Conservation (phyloP, 2,329 filamentous ascomycete genomes). For the Tympanopsis confertula region DNA sequence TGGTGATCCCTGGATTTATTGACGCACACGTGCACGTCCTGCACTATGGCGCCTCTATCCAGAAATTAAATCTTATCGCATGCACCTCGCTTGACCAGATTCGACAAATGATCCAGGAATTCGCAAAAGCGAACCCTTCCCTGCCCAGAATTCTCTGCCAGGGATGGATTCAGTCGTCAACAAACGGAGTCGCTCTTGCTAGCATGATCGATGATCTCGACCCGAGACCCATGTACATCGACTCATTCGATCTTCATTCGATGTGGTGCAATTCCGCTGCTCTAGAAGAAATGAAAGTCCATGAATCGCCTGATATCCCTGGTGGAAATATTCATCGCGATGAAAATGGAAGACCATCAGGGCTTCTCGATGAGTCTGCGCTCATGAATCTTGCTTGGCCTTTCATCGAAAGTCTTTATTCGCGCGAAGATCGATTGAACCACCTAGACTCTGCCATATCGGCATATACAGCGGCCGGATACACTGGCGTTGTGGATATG, state of each 20-base stretch:
- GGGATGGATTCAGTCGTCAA: constrained; percentile 36
- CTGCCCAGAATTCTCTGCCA: constrained; percentile 16
- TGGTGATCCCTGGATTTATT: background rate
- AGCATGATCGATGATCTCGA: constrained; percentile 34
- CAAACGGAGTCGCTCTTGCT: constrained; percentile 26
- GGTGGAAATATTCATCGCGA: constrained; percentile 34
- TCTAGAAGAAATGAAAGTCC: constrained; percentile 27
- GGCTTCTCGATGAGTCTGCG: constrained; percentile 32
- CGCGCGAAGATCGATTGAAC: constrained; percentile 11
- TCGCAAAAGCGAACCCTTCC: background rate
- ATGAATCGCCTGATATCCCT: constrained; percentile 24
- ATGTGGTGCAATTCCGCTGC: constrained; percentile 35
- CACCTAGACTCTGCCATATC: constrained; percentile 28
- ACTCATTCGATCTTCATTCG: constrained; percentile 35
- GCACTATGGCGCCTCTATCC: background rate
- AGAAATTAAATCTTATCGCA: background rate
- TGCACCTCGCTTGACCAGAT: background rate
- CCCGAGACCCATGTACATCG: constrained; percentile 31
- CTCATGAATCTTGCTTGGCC: constrained; percentile 31
- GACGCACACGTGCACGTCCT: background rate
- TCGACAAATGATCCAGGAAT: background rate
- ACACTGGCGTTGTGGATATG: constrained; percentile 36
- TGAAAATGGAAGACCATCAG: constrained; percentile 25
- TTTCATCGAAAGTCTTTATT: constrained; percentile 25
- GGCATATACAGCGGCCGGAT: constrained; percentile 29